Conservation (phyloP, 2,329 filamentous ascomycete species). For the Bipolaris cookei region DNA sequence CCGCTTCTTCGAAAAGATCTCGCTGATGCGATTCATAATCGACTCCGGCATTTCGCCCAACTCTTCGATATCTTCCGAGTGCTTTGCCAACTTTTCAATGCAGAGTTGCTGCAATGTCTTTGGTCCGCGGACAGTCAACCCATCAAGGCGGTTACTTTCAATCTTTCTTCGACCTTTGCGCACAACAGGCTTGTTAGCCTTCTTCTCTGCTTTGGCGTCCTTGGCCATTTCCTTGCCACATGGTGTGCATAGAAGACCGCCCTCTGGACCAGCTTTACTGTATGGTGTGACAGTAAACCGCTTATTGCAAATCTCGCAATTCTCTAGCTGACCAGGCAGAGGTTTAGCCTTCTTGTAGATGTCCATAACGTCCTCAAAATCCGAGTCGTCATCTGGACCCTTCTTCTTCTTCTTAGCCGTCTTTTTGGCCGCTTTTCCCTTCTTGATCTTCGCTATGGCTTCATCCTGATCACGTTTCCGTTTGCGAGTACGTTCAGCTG, state of each 20-base stretch:
- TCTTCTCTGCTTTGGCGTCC: slow-evolving; percentile 66
- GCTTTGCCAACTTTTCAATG: slow-evolving; percentile 67
- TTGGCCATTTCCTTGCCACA: slow-evolving; percentile 79
- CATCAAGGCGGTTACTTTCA: slow-evolving; percentile 85
- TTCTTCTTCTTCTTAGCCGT: slow-evolving; percentile 53
- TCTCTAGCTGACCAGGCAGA: slow-evolving; percentile 83
- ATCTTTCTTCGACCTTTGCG: slow-evolving; percentile 73
- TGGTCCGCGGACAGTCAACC: slow-evolving; percentile 67
- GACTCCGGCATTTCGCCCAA: slow-evolving; percentile 66
- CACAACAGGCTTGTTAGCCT: slow-evolving; percentile 63
- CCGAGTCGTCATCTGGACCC: slow-evolving; percentile 52
- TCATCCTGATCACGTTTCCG: slow-evolving; percentile 64
- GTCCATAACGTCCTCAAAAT: slow-evolving; percentile 57
- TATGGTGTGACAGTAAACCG: slow-evolving; percentile 94
- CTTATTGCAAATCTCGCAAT: slow-evolving; percentile 84
- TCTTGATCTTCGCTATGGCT: slow-evolving; percentile 50
- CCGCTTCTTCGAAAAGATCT: slow-evolving; percentile 69
- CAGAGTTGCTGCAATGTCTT: slow-evolving; percentile 72
- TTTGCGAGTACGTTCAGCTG: slow-evolving; percentile 58
- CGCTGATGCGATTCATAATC: slow-evolving; percentile 64
- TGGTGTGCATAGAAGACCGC: slow-evolving; percentile 81
- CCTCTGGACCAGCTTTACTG: slow-evolving; percentile 79
- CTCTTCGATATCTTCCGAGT: slow-evolving; percentile 68
- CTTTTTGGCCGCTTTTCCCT: slow-evolving; percentile 59
- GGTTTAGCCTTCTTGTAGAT: slow-evolving; percentile 65